Evolutionary conservation across 179 eudicot genomes (phyloP), one percentile per base, ranked within the genome.

Genomic region (Drosera spatulata): DNA sequence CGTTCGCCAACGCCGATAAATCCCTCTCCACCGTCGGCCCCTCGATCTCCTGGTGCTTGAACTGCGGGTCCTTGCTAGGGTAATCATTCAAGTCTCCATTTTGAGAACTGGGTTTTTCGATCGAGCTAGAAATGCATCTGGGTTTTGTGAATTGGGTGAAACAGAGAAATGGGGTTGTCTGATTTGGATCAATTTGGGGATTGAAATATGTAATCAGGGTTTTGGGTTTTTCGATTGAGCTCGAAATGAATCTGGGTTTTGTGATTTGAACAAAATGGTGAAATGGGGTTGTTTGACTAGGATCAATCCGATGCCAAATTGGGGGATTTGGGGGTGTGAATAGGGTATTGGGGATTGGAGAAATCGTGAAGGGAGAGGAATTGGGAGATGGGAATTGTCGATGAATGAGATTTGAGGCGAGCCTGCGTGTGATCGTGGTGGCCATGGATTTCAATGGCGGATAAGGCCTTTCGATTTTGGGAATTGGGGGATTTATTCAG

Each of bases 21-120:
- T 90, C 97, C 2, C 86, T 71, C 49, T 90, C 97, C 7, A 90
- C 97, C 0, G 95, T 90, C 0, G 97, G 90, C 0, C 95, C 97
- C 38, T 83, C 87, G 48, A 90, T 90, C 43, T 87, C 97, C 60
- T 90, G 95, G 74, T 90, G 95, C 80, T 83, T 79, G 66, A 82
- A 80, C 52, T 72, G 71, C 4, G 64, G 71, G 62, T 48, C 66
- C 61, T 70, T 61, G 15, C 67, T 69, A 2, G 75, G 79, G 64
- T 66, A 54, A 10, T 81, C 65, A 12, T 62, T 52, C 51, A 58
- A 57, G 50, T 60, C 49, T 14, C 51, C 62, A 49, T 66, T 65
- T 9, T 48, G 37, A 2, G 70, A 1, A n/a, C 60, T 67, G 45
- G 58, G 4, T 49, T 74, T 7, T 11, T 60, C 53, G 62, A 65